Conservation (phyloP, 2,329 filamentous ascomycete species). For the Fusarium verrucosum region DNA sequence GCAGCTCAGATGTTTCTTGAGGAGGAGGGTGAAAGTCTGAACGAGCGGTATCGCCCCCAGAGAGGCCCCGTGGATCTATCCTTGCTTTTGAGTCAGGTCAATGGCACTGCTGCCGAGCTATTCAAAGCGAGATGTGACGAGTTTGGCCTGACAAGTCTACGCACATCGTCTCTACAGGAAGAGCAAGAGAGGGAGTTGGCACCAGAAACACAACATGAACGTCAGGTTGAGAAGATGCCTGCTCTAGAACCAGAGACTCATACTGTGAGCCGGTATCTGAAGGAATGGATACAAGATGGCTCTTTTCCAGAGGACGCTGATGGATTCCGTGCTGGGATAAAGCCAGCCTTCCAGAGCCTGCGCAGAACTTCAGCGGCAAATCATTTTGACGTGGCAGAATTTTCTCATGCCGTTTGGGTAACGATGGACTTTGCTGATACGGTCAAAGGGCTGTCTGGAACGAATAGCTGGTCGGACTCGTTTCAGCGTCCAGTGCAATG, state of each 20-base stretch:
- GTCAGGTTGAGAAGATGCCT: conserved; percentile 60
- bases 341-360: conserved; percentile 31
- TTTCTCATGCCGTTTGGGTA: conserved; percentile 24
- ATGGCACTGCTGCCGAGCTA: rapidly evolving
- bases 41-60: conserved; percentile 60
- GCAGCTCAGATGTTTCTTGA: conserved; percentile 61
- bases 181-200: conserved; percentile 76
- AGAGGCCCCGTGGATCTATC: not conserved
- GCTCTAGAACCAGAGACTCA: conserved; percentile 51
- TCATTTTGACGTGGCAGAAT: conserved; percentile 15
- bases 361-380: conserved; percentile 28
- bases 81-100: not conserved
- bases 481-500: conserved; percentile 43
- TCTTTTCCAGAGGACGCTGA: not conserved
- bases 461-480: conserved; percentile 13
- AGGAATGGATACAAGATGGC: not conserved
- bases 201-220: conserved; percentile 70
- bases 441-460: not conserved
- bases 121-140: conserved; percentile 2
- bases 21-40: conserved; percentile 61
- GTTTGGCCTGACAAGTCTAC: conserved; percentile 21
- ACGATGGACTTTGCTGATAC: conserved; percentile 34
- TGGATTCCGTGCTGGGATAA: conserved; percentile 8
- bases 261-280: conserved; percentile 54
- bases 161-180: conserved; percentile 57